Conservation (phyloP, 345 rosid genomes). For the Lumnitzera racemosa region DNA sequence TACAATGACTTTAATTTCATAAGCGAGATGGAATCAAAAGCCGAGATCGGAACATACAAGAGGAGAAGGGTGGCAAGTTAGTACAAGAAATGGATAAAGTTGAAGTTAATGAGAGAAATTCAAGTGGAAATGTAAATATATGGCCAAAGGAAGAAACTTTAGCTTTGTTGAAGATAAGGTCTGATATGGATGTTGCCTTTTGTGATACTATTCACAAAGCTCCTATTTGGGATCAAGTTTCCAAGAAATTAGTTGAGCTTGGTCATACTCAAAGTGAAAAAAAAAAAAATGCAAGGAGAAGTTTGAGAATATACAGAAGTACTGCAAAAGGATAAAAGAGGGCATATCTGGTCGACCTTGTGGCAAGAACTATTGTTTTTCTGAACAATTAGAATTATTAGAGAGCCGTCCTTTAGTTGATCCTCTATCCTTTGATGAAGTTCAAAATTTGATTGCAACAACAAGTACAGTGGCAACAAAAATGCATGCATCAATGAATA, state of each 20-base stretch:
- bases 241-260: constrained; percentile 76
- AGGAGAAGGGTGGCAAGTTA: background rate
- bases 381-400: constrained; percentile 67
- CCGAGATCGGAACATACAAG: too few relatives aligned
- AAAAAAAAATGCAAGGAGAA: constrained; percentile 81
- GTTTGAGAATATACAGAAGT: constrained; percentile 76
- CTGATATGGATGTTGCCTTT: constrained; percentile 73
- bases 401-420: constrained; percentile 15
- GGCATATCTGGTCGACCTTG: constrained; percentile 54
- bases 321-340: constrained; percentile 75
- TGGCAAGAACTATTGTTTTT: constrained; percentile 69
- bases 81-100: background rate
- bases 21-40: too few relatives aligned
- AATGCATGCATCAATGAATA: too few relatives aligned
- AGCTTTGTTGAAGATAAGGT: constrained; percentile 72
- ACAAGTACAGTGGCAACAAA: background rate
- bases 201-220: constrained; percentile 63
- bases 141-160: constrained; percentile 84
- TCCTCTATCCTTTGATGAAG: background rate
- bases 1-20: too few relatives aligned
- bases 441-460: too few relatives aligned
- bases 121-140: constrained; percentile 27
- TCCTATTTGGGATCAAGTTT: constrained; percentile 86
- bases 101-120: constrained; percentile 1
- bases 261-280: constrained; percentile 66